These are phyloP conservation scores for Puccinia sorghi DNA, from an alignment of 1,284 basidiomycete genomes.

Conservation along the genomic window DNA sequence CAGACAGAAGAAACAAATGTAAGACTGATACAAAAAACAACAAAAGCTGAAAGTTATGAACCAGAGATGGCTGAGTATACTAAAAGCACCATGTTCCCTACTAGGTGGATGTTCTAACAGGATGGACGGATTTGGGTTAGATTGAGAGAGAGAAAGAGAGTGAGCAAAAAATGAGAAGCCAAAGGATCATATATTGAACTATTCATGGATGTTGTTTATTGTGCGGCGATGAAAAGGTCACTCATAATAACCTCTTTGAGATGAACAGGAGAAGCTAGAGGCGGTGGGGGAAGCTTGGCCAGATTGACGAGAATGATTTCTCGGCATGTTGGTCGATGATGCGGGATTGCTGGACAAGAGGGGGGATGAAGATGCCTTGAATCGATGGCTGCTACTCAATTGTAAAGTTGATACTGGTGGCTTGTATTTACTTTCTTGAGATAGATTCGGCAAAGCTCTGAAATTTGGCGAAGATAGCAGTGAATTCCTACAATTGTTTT, in stretches of 20 bases:
- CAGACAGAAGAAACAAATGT: not conserved
- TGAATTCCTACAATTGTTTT: slow-evolving; percentile 12
- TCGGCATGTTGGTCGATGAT: slow-evolving; percentile 4
- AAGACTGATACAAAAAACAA: no score
- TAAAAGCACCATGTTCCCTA: not conserved
- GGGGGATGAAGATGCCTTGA: slow-evolving; percentile 16
- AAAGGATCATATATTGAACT: not conserved
- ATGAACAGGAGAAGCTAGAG: slow-evolving; percentile 20
- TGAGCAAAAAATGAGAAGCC: not conserved
- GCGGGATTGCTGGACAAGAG: slow-evolving; percentile 9
- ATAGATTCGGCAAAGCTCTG: not conserved
- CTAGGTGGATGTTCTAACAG: not conserved
- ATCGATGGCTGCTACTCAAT: not conserved
- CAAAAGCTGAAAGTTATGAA: not conserved
- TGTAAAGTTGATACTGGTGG: not conserved
- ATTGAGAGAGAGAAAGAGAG: not conserved
- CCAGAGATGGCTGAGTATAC: not conserved
- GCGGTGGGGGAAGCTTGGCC: slow-evolving; percentile 26
- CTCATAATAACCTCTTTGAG: slow-evolving; percentile 40
- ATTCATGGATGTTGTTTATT: not conserved
- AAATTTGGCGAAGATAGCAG: slow-evolving; percentile 27
- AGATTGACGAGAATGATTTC: slow-evolving; percentile 29
- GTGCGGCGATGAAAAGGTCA: not conserved
- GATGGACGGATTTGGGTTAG: not conserved
- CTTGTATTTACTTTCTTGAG: slow-evolving; percentile 25